phyloP scores from a whole-genome alignment of 495 filamentous ascomycete genomes.

The Darksidea phi region DNA sequence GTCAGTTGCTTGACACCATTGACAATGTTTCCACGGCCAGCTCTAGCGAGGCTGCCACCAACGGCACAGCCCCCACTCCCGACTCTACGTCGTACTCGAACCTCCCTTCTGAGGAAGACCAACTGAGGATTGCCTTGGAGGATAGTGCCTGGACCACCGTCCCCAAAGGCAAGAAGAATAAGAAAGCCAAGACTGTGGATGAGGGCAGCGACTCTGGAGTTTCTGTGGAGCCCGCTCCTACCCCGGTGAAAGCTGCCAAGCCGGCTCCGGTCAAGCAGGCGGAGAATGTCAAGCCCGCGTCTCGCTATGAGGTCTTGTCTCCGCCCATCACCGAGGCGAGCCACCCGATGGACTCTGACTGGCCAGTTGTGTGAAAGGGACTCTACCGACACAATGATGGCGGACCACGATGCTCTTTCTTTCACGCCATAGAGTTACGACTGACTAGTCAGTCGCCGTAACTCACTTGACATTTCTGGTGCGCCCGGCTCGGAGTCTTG shows the following conservation, averaged over 20 bases:
- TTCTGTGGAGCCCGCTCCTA: constrained; percentile 4
- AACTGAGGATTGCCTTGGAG: constrained; percentile 65
- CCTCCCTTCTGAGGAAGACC: constrained; percentile 81
- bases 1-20: constrained; percentile 74
- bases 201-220: constrained; percentile 24
- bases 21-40: constrained; percentile 50
- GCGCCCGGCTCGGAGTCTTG: too few relatives aligned
- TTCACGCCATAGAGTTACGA: neutral
- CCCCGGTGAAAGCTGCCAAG: neutral
- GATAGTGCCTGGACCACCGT: constrained; percentile 75
- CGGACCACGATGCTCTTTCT: neutral
- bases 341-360: constrained; percentile 58
- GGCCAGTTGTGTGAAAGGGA: constrained; percentile 46
- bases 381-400: neutral
- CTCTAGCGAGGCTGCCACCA: constrained; percentile 33
- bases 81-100: constrained; percentile 42
- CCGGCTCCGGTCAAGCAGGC: constrained; percentile 11
- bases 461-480: too few relatives aligned
- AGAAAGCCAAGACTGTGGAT: constrained; percentile 52
- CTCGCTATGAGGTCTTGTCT: constrained; percentile 14
- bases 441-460: too few relatives aligned
- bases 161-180: constrained; percentile 58
- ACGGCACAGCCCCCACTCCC: constrained; percentile 36
- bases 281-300: constrained; percentile 4
- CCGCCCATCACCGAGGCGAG: constrained; percentile 4